Percentiles rank a stretch among this genome's conserved stretches.
Conservation (phyloP, 2,329 filamentous ascomycete genomes). For the Aspergillus texensis region DNA sequence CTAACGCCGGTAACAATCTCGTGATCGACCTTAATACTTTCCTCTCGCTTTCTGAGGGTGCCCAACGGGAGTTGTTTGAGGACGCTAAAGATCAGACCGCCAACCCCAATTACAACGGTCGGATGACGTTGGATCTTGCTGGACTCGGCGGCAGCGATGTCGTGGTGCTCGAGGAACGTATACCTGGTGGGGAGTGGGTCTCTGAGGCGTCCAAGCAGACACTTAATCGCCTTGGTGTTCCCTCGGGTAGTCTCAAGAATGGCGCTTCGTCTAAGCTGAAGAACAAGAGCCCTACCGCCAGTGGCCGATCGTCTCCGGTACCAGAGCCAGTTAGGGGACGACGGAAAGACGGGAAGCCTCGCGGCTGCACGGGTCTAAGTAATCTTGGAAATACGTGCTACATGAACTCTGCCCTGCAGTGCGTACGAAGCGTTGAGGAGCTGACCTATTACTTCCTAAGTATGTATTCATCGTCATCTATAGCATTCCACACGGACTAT, state of each 20-base stretch:
- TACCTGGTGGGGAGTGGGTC: constrained; percentile 53
- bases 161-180: constrained; percentile 82
- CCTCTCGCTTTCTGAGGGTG: constrained; percentile 61
- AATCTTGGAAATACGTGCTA: constrained; percentile 98
- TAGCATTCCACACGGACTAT: neutral
- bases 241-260: constrained; percentile 38
- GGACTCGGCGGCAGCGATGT: constrained; percentile 73
- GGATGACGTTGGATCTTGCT: constrained; percentile 64
- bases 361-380: constrained; percentile 78
- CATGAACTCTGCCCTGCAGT: constrained; percentile 97
- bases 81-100: constrained; percentile 69
- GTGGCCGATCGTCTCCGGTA: constrained; percentile 71
- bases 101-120: constrained; percentile 78
- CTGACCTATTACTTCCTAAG: constrained; percentile 86
- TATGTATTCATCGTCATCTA: constrained; percentile 18
- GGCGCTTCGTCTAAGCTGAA: constrained; percentile 38
- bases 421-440: constrained; percentile 89
- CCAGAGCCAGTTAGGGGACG: constrained; percentile 68
- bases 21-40: constrained; percentile 67
- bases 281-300: constrained; percentile 47
- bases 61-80: constrained; percentile 65
- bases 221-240: constrained; percentile 54
- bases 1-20: constrained; percentile 52
- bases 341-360: constrained; percentile 68
- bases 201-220: constrained; percentile 52